Percentiles rank a stretch among this genome's conserved stretches.
Conservation (phyloP, 2,329 filamentous ascomycete species). For the Epichloe festucae region DNA sequence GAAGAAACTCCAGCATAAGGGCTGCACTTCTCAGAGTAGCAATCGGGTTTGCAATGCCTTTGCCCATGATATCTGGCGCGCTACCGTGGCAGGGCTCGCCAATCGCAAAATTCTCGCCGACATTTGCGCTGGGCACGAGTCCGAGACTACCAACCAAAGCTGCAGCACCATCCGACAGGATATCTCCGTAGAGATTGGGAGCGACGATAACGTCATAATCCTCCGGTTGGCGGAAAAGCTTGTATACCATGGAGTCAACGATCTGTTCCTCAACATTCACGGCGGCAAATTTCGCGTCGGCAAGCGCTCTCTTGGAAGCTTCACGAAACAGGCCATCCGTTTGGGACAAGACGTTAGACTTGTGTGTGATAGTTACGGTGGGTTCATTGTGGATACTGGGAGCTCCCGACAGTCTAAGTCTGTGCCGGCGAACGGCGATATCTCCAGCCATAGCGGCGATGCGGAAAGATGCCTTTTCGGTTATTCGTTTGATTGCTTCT, state of each 20-base stretch:
- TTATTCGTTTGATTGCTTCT: conserved; percentile 96
- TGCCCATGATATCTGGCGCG: conserved; percentile 88
- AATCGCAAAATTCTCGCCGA: conserved; percentile 87
- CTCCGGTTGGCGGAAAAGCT: conserved; percentile 90
- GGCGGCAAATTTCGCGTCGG: conserved; percentile 45
- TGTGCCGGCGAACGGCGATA: conserved; percentile 77
- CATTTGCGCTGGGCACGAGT: conserved; percentile 88
- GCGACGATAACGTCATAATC: conserved; percentile 97
- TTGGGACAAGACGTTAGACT: conserved; percentile 92
- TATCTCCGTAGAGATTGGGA: conserved; percentile 94
- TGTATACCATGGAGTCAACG: conserved; percentile 98
- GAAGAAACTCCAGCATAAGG: conserved; percentile 92
- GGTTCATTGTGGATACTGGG: conserved; percentile 52
- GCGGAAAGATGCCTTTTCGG: conserved; percentile 67
- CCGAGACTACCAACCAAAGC: conserved; percentile 86
- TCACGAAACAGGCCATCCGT: conserved; percentile 92
- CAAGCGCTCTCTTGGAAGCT: conserved; percentile 61
- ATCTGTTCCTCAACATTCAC: conserved; percentile 89
- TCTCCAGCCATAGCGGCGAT: conserved; percentile 92
- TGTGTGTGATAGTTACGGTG: conserved; percentile 93
- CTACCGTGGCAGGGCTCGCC: conserved; percentile 96
- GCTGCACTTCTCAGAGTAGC: conserved; percentile 84
- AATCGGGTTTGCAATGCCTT: conserved; percentile 90
- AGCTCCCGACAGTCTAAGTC: conserved; percentile 50
- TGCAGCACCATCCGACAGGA: conserved; percentile 88